Conservation (phyloP, 2,329 filamentous ascomycete genomes). For the Sodiomyces alkalinus region DNA sequence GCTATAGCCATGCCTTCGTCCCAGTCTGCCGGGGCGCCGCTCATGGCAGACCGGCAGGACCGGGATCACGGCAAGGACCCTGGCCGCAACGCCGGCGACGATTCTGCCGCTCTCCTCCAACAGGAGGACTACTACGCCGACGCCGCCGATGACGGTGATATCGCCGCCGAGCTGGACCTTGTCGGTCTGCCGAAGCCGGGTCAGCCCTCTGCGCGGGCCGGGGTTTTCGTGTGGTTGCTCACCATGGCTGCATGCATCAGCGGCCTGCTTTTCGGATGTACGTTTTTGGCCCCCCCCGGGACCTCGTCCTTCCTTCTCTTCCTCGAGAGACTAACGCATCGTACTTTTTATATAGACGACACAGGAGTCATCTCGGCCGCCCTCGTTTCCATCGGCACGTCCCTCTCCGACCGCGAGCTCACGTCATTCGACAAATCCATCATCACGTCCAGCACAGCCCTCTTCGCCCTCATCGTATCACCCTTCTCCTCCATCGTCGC, state of each 20-base stretch:
- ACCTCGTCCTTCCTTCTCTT: too few species aligned
- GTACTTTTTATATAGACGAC: slow-evolving; percentile 34
- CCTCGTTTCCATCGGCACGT: slow-evolving; percentile 45
- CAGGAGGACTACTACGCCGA: slow-evolving; percentile 14
- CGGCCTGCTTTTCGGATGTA: slow-evolving; percentile 53
- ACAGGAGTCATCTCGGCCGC: slow-evolving; percentile 56
- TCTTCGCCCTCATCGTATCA: slow-evolving; percentile 49
- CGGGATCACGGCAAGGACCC: not conserved
- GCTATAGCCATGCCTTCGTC: too few species aligned
- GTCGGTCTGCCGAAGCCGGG: slow-evolving; percentile 8
- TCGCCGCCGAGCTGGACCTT: slow-evolving; percentile 12
- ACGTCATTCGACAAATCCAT: slow-evolving; percentile 53
- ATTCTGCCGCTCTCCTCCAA: slow-evolving; percentile 11
- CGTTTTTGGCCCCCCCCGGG: slow-evolving; percentile 12
- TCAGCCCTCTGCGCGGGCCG: slow-evolving; percentile 14
- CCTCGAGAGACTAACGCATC: too few species aligned
- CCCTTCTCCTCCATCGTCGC: slow-evolving; percentile 50
- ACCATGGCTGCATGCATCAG: slow-evolving; percentile 52
- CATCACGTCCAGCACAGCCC: slow-evolving; percentile 53
- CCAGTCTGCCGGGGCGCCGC: too few species aligned
- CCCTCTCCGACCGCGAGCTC: slow-evolving; percentile 39
- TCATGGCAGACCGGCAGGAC: slow-evolving; percentile 2
- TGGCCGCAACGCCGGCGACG: slow-evolving; percentile 8
- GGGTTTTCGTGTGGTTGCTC: slow-evolving; percentile 43
- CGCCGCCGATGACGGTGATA: slow-evolving; percentile 9